Evolutionary conservation across 176 grass and related monocot genomes (phyloP), one percentile per base, ranked within the genome.

Genomic region (Aegilops bicornis): DNA sequence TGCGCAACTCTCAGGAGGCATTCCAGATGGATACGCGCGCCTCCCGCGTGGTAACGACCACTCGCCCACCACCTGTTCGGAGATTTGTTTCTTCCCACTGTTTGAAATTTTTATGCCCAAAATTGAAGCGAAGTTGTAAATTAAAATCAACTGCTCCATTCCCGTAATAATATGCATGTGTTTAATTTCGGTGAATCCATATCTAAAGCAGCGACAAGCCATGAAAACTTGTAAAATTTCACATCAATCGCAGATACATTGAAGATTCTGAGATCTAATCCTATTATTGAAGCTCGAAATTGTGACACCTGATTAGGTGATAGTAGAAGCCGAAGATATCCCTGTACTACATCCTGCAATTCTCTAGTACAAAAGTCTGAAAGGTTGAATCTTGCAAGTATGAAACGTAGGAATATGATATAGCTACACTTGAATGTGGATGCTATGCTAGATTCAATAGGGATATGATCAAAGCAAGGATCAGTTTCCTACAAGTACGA

Each of bases 1-100:
- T 94, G 50, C 91, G 88, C 16, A 96, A 96, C 88, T 89, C 96
- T 15, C 89, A 96, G 89, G 93, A 92, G 73, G 88, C 85, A 29
- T 95, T 95, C 58, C 90, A 90, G 35, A 95, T 92, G 90, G 93
- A 92, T 76, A 90, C 89, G 43, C 88, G 86, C 6, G 88, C 90
- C 30, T n/a, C 85, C 29, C 89, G 81, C 62, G 70, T 91, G 85
- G 42, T 45, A 13, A 45, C 59, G 2, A 7, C 35, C 4, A 1
- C 22, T 23, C 22, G 25, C 59, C 47, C 80, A 60, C 68, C 61
- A 79, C 6, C 5, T 43, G 33, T 80, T 76, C 23, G 20, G 14
- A 1, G 29, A 79, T 83, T 66, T 70, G 78, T 33, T 50, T 69
- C 83, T 50, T 30, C 42, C 5, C 3, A 17, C 5, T 13, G 42